These are phyloP conservation scores for Penicillium sp. DNA, from an alignment of 2,329 filamentous ascomycete genomes.

Conservation along the genomic window DNA sequence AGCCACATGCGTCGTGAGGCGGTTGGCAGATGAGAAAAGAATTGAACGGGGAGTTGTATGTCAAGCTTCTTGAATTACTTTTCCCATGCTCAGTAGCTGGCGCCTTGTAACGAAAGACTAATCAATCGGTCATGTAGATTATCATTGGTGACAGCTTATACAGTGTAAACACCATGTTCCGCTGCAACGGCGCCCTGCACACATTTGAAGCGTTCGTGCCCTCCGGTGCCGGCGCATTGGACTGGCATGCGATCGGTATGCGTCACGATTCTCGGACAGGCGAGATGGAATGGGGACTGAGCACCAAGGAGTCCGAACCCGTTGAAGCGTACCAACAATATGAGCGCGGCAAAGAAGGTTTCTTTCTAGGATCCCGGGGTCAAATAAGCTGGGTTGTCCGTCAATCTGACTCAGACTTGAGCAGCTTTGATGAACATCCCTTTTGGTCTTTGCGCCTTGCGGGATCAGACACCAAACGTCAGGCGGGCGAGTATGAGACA, in stretches of 20 bases:
- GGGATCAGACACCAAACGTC: neutral
- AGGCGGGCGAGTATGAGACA: slow-evolving; percentile 7
- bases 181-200: slow-evolving; percentile 18
- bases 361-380: slow-evolving; percentile 13
- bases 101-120: neutral
- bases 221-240: slow-evolving; percentile 7
- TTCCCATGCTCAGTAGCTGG: too few species aligned
- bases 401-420: slow-evolving; percentile 13
- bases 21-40: slow-evolving; percentile 2
- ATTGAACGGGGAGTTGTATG: slow-evolving; percentile 14
- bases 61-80: neutral
- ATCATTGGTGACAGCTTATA: slow-evolving; percentile 6
- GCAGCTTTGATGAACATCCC: slow-evolving; percentile 2
- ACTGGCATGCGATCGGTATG: slow-evolving; percentile 18
- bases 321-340: slow-evolving; percentile 13
- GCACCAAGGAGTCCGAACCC: neutral
- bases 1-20: slow-evolving; percentile 12
- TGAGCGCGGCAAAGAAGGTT: neutral
- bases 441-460: slow-evolving; percentile 17
- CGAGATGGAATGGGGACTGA: slow-evolving; percentile 16
- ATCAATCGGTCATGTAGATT: slow-evolving; percentile 5
- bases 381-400: slow-evolving; percentile 7
- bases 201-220: slow-evolving; percentile 16
- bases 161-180: slow-evolving; percentile 7
- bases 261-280: slow-evolving; percentile 7